Evolutionary conservation across 75 land plant species (phyloP).

Genomic region (Cunninghamia lanceolata): DNA sequence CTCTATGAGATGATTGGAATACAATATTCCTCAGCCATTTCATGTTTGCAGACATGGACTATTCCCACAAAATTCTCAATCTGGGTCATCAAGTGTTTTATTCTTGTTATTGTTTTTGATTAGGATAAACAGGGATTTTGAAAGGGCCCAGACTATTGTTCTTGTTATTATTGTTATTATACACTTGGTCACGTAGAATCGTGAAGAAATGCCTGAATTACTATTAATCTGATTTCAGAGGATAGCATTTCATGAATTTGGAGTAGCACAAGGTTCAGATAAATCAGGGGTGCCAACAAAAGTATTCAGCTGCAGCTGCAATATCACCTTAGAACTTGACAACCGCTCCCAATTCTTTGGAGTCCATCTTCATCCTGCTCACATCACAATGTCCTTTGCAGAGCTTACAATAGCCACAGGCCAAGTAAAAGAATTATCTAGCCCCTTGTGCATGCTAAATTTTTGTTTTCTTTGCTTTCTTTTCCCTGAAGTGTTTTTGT

Average conservation of each 20-base stretch:
- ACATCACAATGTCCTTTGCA: conserved; percentile 33
- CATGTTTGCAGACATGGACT: no score
- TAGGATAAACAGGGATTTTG: no score
- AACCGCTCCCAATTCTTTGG: conserved; percentile 61
- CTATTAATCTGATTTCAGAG: conserved; percentile 22
- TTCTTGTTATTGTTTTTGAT: no score
- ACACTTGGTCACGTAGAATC: neutral
- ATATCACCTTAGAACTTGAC: conserved; percentile 37
- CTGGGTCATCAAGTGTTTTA: no score
- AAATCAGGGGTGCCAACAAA: conserved; percentile 49
- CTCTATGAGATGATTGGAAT: no score
- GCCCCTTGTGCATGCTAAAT: neutral
- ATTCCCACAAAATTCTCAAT: no score
- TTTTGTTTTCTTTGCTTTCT: neutral
- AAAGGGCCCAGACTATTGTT: no score
- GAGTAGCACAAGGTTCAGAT: conserved; percentile 53
- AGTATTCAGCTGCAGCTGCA: conserved; percentile 42
- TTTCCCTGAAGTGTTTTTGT: neutral
- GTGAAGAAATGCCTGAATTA: neutral
- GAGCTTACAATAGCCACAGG: conserved; percentile 39
- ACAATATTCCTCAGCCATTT: no score
- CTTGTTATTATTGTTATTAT: no score
- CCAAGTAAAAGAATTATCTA: conserved; percentile 21
- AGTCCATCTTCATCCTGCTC: conserved; percentile 34
- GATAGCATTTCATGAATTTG: conserved; percentile 24